Evolutionary conservation across 768 basidiomycete genomes (phyloP).

Genomic region (Chalciporus chontae): DNA sequence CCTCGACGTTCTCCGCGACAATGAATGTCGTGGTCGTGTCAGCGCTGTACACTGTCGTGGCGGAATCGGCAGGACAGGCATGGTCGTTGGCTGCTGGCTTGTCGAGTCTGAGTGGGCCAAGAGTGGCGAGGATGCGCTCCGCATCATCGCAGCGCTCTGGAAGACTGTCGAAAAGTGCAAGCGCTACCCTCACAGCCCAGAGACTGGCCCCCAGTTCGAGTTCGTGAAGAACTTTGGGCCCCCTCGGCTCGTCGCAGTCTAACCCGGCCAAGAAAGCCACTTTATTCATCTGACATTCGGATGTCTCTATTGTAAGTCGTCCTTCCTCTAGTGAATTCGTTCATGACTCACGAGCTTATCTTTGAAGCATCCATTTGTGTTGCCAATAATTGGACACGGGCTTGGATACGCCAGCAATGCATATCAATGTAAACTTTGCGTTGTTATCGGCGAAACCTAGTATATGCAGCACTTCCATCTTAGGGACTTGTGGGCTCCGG

Average conservation of each 20-base stretch:
- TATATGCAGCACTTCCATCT: slow-evolving; percentile 1
- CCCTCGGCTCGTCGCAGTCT: slow-evolving; percentile 16
- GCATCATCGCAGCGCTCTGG: slow-evolving; percentile 67
- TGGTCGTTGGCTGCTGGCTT: slow-evolving; percentile 73
- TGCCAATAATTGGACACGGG: background rate
- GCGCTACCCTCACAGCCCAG: slow-evolving; percentile 72
- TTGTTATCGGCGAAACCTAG: background rate
- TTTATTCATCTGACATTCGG: background rate
- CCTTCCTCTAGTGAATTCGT: background rate
- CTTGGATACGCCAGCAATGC: background rate
- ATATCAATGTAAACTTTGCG: slow-evolving; percentile 5
- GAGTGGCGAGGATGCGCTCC: slow-evolving; percentile 62
- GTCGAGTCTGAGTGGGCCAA: slow-evolving; percentile 60
- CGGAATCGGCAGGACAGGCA: slow-evolving; percentile 66
- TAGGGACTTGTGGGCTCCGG: background rate
- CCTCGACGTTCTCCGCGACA: slow-evolving; percentile 56
- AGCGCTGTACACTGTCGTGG: slow-evolving; percentile 79
- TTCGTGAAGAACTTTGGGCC: slow-evolving; percentile 60
- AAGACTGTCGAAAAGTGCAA: slow-evolving; percentile 73
- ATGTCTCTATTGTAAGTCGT: background rate
- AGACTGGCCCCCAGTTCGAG: slow-evolving; percentile 76
- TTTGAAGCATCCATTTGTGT: background rate
- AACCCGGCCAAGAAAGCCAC: background rate
- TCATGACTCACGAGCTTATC: background rate
- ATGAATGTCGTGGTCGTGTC: slow-evolving; percentile 54